Percentiles rank a stretch among this genome's conserved stretches.
Conservation (phyloP, 768 basidiomycete genomes). For the Tremella fuciformis region DNA sequence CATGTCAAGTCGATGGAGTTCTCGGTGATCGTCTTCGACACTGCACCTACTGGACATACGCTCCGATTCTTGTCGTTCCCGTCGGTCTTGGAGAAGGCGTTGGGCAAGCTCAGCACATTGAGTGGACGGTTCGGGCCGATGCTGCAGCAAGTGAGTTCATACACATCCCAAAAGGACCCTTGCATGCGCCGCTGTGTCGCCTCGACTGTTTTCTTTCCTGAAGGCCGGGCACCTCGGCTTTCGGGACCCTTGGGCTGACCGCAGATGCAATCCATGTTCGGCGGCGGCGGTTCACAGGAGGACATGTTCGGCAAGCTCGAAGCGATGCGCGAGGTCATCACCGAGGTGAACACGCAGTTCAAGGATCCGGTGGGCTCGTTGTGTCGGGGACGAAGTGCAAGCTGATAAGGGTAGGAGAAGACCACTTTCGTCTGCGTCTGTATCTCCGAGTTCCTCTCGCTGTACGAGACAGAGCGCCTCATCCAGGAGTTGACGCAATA, state of each 20-base stretch:
- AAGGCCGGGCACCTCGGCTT: too few species aligned
- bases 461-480: slow-evolving; percentile 97
- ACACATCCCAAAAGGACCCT: not conserved
- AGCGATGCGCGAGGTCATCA: slow-evolving; percentile 92
- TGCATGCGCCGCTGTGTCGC: not conserved
- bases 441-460: slow-evolving; percentile 95
- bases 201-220: slow-evolving; percentile 7
- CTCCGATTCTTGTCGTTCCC: slow-evolving; percentile 99
- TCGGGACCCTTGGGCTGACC: not conserved
- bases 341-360: slow-evolving; percentile 98
- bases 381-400: not conserved
- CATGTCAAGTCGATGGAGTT: slow-evolving; percentile 99
- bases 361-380: slow-evolving; percentile 79
- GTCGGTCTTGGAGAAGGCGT: slow-evolving; percentile 91
- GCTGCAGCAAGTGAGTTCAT: slow-evolving; percentile 67
- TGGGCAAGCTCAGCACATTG: slow-evolving; percentile 89
- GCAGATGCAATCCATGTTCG: slow-evolving; percentile 95
- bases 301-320: slow-evolving; percentile 99
- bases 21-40: slow-evolving; percentile 99
- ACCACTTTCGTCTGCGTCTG: slow-evolving; percentile 98
- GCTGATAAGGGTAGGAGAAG: slow-evolving; percentile 66
- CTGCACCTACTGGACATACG: slow-evolving; percentile 97
- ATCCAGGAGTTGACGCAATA: slow-evolving; percentile 75
- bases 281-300: slow-evolving; percentile 84
- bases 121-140: slow-evolving; percentile 95